Conservation (phyloP, 345 rosid genomes). For the Eucalyptus polyanthemos region DNA sequence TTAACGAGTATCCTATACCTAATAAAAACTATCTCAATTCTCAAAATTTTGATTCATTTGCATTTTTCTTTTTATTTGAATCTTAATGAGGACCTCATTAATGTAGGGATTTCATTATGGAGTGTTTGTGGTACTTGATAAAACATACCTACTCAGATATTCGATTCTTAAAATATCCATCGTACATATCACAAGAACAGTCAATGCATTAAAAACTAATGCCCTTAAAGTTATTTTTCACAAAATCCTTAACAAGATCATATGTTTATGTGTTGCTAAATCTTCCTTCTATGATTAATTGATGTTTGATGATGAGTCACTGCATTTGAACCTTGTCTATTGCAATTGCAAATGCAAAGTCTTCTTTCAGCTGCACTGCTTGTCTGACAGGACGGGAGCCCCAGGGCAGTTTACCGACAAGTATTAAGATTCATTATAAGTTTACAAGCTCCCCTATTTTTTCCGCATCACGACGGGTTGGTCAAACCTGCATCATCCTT, state of each 20-base stretch:
- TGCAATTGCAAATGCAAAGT: not conserved
- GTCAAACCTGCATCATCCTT: not conserved
- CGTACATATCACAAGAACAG: not conserved
- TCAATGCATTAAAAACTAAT: not conserved
- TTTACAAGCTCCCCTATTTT: not conserved
- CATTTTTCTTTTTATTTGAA: not conserved
- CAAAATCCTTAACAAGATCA: not conserved
- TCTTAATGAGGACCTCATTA: not conserved
- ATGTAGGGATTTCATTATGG: not conserved
- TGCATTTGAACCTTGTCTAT: not conserved
- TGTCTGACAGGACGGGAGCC: not conserved
- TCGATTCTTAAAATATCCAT: accelerated
- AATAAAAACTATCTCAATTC: not conserved
- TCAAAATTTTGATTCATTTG: not conserved
- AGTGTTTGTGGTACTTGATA: not conserved
- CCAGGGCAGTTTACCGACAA: not conserved
- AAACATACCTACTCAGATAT: not conserved
- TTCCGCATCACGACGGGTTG: not conserved
- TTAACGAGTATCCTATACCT: not conserved
- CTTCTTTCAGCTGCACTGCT: not conserved
- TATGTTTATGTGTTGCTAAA: not conserved
- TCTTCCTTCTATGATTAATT: not conserved
- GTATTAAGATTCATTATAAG: not conserved
- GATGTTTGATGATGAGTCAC: not conserved
- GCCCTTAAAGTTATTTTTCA: not conserved